A percentile compares a stretch with the other conserved stretches of the same genome.
Evolutionary conservation across 345 rosid species (phyloP).

Genomic region (Populus simonii): DNA sequence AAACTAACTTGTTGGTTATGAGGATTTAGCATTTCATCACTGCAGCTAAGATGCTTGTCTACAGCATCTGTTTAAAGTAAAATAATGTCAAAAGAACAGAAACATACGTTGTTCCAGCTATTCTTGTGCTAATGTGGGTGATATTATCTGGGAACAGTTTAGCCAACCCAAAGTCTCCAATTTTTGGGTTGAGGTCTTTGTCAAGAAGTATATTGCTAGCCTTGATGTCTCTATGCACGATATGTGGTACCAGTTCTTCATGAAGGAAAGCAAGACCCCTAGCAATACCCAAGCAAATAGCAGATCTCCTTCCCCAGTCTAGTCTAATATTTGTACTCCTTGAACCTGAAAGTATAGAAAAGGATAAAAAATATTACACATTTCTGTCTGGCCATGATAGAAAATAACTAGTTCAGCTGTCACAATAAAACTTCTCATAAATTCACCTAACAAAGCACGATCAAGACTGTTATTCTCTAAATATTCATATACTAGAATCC

Average conservation of each 20-base stretch:
- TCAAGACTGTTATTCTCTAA: slow-evolving; percentile 82
- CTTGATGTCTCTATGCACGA: slow-evolving; percentile 95
- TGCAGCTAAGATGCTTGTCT: background rate
- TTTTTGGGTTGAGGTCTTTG: slow-evolving; percentile 69
- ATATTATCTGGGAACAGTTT: slow-evolving; percentile 92
- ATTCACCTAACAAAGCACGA: slow-evolving; percentile 56
- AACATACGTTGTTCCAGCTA: slow-evolving; percentile 92
- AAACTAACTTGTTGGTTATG: background rate
- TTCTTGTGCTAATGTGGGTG: slow-evolving; percentile 90
- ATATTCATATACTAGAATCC: slow-evolving; percentile 83
- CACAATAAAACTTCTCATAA: background rate
- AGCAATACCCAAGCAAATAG: slow-evolving; percentile 80
- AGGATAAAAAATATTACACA: background rate
- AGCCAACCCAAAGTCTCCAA: slow-evolving; percentile 96
- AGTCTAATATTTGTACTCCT: slow-evolving; percentile 42
- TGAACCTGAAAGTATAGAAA: slow-evolving; percentile 39
- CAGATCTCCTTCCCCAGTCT: slow-evolving; percentile 75
- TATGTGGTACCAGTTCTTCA: slow-evolving; percentile 71
- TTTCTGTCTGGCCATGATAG: background rate
- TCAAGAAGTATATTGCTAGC: slow-evolving; percentile 94
- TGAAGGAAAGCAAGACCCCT: slow-evolving; percentile 83
- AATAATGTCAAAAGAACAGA: background rate
- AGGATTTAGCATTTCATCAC: background rate
- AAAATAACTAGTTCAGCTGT: background rate
- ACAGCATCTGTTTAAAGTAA: background rate